Evolutionary conservation across 441 rosid species (phyloP).

Genomic region (Hura crepitans): DNA sequence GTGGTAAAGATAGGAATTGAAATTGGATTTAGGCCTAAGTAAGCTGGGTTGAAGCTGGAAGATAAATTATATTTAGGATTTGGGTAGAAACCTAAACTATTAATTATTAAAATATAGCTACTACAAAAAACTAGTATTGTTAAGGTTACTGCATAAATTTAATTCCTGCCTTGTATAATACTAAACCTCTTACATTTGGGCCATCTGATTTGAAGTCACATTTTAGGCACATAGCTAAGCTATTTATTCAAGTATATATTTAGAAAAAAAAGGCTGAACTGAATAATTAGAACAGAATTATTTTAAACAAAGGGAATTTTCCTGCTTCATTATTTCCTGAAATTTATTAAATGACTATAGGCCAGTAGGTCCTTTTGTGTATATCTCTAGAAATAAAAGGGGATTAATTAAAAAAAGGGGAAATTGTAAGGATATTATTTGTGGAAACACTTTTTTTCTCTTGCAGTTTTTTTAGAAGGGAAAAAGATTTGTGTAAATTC

Average conservation of each 20-base stretch:
- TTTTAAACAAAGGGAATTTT: not conserved
- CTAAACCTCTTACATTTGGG: too few relatives aligned
- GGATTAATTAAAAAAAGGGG: not conserved
- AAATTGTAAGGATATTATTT: not conserved
- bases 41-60: too few relatives aligned
- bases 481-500: not conserved
- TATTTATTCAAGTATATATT: not conserved
- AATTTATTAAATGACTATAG: not conserved
- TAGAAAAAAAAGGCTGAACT: not conserved
- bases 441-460: not conserved
- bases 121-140: not conserved
- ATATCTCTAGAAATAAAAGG: not conserved
- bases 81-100: not conserved
- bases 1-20: not conserved
- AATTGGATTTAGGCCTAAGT: not conserved
- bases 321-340: not conserved
- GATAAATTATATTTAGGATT: not conserved
- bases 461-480: not conserved
- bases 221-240: not conserved
- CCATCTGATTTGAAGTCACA: too few relatives aligned
- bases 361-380: not conserved
- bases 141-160: not conserved
- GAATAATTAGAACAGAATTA: not conserved
- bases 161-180: too few relatives aligned
- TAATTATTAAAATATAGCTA: not conserved